A percentile compares a stretch with the other conserved stretches of the same genome.
phyloP scores from a whole-genome alignment of 2,329 filamentous ascomycete species.

The Trichoderma koningiopsis region DNA sequence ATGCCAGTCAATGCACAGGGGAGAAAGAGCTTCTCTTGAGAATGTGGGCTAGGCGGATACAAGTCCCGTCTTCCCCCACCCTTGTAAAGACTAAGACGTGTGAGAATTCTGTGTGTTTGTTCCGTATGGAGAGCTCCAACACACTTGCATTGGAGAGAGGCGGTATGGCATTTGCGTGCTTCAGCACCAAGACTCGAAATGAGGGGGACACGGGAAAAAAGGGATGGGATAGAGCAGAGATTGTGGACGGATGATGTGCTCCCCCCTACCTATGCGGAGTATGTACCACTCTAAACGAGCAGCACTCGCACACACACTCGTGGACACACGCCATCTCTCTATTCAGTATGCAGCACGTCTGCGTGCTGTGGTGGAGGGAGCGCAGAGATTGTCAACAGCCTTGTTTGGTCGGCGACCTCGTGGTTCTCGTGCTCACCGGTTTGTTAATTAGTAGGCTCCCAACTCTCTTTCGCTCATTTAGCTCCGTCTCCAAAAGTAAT shows the following conservation, averaged over 20 bases:
- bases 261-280: not conserved
- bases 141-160: not conserved
- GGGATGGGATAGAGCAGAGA: not conserved
- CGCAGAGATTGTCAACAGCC: not conserved
- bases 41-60: not conserved
- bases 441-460: not conserved
- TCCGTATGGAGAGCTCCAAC: not conserved
- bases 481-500: conserved; percentile 3
- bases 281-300: not conserved
- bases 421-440: conserved; percentile 7
- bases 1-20: not conserved
- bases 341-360: not conserved
- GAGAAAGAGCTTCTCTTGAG: not conserved
- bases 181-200: not conserved
- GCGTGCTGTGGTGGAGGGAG: not conserved
- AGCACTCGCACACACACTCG: not conserved
- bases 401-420: conserved; percentile 19
- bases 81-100: not conserved
- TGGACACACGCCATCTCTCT: not conserved
- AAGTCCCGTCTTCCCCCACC: not conserved
- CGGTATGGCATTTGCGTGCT: not conserved
- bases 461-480: not conserved
- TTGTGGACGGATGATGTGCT: not conserved
- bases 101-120: not conserved
- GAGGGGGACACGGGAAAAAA: not conserved